Evolutionary conservation across 2,329 filamentous ascomycete genomes (phyloP), one percentile per base, ranked within the genome.

Genomic region (Trichoderma guizhouense): DNA sequence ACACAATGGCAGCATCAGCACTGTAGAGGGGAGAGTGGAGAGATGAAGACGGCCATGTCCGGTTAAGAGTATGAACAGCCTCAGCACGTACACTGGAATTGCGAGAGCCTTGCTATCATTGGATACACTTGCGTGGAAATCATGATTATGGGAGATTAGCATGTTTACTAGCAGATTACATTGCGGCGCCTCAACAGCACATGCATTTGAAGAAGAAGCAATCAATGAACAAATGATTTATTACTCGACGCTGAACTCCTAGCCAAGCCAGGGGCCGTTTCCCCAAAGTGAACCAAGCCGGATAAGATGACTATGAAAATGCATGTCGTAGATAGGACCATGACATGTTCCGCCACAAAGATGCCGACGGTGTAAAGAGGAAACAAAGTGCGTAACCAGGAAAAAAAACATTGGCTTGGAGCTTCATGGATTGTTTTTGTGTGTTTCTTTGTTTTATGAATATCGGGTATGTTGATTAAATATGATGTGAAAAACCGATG

Each of bases 1-100:
- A 80, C 73, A 83, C 81, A 7, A 74, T 83, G 74, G 80, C 80
- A n/a, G 81, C 81, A 36, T 82, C 81, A 73, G 78, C 80, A 36
- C 78, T 81, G 78, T 82, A 81, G 61, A 62, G 43, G 9, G n/a
- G n/a, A 21, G 43, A 47, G 43, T 8, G 4, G 8, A 2, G n/a
- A 47, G 43, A 47, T 47, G 43, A 21, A 21, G 18, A 51, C 26
- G 8, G 28, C 26, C n/a, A 61, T 51, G 9, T 57, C 53, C 32
- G 36, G 15, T 47, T 14, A 53, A 53, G 39, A 62, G n/a, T 9
- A 62, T 36, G 53, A 34, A 53, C 7, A 51, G 18, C 47, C 36
- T 39, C 28, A 28, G 55, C 51, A 55, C n/a, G 43, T 21, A 51
- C 53, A 57, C 36, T 64, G 58, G 43, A 34, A 24, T 64, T 70